phyloP scores from a whole-genome alignment of 225 moss, liverwort and hornwort genomes.

The Pseudoscleropodium purum region DNA sequence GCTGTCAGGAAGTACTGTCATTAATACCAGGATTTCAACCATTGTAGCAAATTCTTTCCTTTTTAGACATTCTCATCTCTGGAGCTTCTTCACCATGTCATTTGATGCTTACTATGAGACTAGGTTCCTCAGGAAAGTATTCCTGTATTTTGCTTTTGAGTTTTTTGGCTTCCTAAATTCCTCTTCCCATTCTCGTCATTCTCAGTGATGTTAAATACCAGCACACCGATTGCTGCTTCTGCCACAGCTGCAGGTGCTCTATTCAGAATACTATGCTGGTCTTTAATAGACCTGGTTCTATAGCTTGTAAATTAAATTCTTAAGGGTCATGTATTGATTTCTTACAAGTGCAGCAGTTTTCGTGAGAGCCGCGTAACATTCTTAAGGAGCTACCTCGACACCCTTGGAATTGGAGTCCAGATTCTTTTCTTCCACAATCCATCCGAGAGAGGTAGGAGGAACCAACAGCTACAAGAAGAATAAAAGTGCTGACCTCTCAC shows the following conservation, averaged over 20 bases:
- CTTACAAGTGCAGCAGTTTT: neutral
- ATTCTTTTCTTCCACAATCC: neutral
- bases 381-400: neutral
- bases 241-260: constrained; percentile 51
- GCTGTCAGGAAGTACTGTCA: neutral
- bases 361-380: neutral
- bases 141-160: neutral
- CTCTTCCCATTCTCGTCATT: neutral
- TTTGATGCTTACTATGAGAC: neutral
- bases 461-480: neutral
- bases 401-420: no score
- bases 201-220: constrained; percentile 68
- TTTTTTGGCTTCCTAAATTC: neutral
- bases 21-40: neutral
- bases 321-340: neutral
- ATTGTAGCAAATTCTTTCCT: neutral
- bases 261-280: constrained; percentile 24
- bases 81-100: neutral
- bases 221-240: constrained; percentile 41
- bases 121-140: neutral
- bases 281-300: constrained; percentile 25
- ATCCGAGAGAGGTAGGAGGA: neutral
- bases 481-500: neutral
- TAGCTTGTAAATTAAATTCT: neutral
- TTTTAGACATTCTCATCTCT: neutral